Conservation (phyloP, 2,329 filamentous ascomycete species). For the Xylariales sp. region DNA sequence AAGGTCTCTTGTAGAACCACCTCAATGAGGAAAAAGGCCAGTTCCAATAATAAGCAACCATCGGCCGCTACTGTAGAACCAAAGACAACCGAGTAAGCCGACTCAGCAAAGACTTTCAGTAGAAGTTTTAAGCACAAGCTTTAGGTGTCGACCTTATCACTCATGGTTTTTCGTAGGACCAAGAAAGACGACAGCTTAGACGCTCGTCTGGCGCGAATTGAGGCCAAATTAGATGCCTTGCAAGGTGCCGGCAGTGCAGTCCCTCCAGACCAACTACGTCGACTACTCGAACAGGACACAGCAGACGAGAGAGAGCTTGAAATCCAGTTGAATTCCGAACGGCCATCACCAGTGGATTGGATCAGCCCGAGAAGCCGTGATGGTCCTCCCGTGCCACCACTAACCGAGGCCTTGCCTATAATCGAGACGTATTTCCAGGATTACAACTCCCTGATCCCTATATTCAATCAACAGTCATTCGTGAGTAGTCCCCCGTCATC, state of each 20-base stretch:
- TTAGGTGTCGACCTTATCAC: not conserved
- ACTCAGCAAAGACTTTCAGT: not conserved
- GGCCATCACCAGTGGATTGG: not conserved
- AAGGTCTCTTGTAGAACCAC: constrained; percentile 54
- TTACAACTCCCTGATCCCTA: constrained; percentile 53
- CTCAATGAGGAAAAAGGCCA: constrained; percentile 43
- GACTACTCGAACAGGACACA: constrained; percentile 4
- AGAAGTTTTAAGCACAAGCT: not conserved
- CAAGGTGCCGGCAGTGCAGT: constrained; percentile 11
- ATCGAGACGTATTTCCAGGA: constrained; percentile 54
- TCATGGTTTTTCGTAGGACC: constrained; percentile 12
- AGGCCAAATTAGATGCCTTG: constrained; percentile 45
- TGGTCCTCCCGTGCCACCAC: constrained; percentile 44
- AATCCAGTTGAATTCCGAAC: not conserved
- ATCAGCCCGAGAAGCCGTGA: constrained; percentile 2
- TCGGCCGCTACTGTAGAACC: constrained; percentile 26
- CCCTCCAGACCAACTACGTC: constrained; percentile 12
- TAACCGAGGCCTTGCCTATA: constrained; percentile 52
- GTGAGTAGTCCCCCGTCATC: constrained; percentile 4
- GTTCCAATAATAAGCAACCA: constrained; percentile 20
- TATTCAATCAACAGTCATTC: constrained; percentile 54
- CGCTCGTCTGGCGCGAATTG: constrained; percentile 46
- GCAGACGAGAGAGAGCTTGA: not conserved
- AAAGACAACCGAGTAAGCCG: constrained; percentile 16
- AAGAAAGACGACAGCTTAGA: constrained; percentile 35